phyloP scores from a whole-genome alignment of 129 eudicot species.

The Artemisia tridentata region DNA sequence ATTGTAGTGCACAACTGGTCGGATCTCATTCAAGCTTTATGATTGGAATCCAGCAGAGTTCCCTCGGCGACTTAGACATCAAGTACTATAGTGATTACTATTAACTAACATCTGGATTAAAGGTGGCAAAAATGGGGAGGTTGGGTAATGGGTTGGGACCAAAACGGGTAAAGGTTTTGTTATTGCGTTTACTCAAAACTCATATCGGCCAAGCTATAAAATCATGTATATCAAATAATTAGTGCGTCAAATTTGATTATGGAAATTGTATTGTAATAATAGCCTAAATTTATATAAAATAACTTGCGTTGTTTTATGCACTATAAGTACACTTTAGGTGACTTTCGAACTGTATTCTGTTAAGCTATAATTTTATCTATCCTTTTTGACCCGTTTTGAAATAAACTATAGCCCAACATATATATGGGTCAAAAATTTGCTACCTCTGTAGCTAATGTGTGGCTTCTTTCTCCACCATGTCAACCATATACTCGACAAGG shows the following conservation, averaged over 20 bases:
- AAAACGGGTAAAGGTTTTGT: background rate
- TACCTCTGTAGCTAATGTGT: constrained; percentile 59
- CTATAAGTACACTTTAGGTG: background rate
- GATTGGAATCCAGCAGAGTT: constrained; percentile 99
- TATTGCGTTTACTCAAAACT: background rate
- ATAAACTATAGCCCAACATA: background rate
- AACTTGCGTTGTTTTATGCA: background rate
- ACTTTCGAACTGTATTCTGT: background rate
- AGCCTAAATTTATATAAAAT: background rate
- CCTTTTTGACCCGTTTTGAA: background rate
- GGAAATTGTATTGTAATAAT: background rate
- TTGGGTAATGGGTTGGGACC: background rate
- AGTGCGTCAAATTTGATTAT: background rate
- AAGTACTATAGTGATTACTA: constrained; percentile 58
- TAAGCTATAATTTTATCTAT: background rate
- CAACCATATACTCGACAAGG: constrained; percentile 99
- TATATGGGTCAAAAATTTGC: background rate
- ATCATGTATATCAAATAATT: background rate
- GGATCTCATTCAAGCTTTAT: constrained; percentile 94
- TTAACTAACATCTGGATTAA: constrained; percentile 41
- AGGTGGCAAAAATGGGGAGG: constrained; percentile 3
- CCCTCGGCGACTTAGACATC: constrained; percentile 91
- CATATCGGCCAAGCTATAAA: background rate
- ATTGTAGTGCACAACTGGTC: constrained; percentile 84
- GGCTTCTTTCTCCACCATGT: constrained; percentile 99